Percentiles rank a stretch among this genome's conserved stretches.
Evolutionary conservation across 345 rosid species (phyloP).

Genomic region (Camelina laxa): DNA sequence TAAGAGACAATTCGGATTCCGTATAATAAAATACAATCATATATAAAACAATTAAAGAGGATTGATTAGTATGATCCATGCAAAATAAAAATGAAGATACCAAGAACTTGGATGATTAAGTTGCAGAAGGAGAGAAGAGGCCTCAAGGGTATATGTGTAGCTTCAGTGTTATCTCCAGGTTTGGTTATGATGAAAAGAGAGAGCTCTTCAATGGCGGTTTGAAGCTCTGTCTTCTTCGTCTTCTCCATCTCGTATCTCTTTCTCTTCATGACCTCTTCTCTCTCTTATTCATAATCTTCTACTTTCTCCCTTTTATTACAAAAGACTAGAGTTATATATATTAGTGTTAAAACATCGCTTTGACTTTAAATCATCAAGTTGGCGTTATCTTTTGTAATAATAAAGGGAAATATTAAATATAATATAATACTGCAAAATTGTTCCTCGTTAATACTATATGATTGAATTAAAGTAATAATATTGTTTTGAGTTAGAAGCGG

Average conservation of each 20-base stretch:
- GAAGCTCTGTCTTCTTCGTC: constrained; percentile 62
- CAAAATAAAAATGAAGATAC: constrained; percentile 44
- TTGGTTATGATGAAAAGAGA: constrained; percentile 51
- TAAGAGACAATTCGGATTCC: background rate
- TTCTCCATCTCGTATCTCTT: constrained; percentile 62
- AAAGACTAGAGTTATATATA: background rate
- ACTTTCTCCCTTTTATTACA: background rate
- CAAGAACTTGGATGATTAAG: constrained; percentile 86
- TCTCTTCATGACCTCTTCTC: constrained; percentile 60
- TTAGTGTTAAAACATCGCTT: constrained; percentile 23
- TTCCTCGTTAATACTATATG: background rate
- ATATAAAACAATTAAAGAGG: background rate
- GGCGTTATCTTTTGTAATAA: constrained; percentile 28
- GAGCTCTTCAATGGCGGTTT: constrained; percentile 82
- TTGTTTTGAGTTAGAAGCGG: constrained; percentile 39
- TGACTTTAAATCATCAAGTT: constrained; percentile 37
- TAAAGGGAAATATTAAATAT: background rate
- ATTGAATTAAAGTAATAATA: background rate
- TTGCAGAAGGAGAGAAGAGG: constrained; percentile 69
- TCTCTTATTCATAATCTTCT: constrained; percentile 5
- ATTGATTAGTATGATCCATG: background rate
- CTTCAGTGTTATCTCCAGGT: constrained; percentile 44
- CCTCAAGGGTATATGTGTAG: constrained; percentile 60
- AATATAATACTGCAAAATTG: background rate
- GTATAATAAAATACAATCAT: background rate